Base-by-base conservation (phyloP, 768 basidiomycete genomes). In the Trametes sanguinea region DNA sequence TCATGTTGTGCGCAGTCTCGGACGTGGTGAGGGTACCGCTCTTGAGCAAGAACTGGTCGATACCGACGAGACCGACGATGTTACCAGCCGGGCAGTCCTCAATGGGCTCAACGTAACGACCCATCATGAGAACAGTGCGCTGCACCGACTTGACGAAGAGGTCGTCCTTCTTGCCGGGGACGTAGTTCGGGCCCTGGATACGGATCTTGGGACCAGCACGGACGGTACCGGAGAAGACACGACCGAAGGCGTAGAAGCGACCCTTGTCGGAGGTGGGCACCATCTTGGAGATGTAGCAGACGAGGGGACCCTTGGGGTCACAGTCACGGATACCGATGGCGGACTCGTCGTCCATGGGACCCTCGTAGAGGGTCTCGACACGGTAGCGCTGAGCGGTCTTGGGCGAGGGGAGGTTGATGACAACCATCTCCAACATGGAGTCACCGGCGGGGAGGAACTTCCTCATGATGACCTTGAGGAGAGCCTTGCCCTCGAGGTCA, bases 41-140 rank as follows among this genome's bases (percentile, higher is more conserved):
- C 88, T 99, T 99, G 76, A 99, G 89, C 81, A 99, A 80, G 93
- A 98, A 99, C 80, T 99, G 97, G 80, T 99, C 97, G 71, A 99
- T 92, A 83, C 97, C 97, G 80, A 98, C 96, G 73, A 99, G 92
- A 85, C 97, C 97, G 69, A 94, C 79, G 71, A 99, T 98, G 85
- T 99, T 99, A 72, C 97, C 97, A 61, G 96, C 88, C 40, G 97
- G 97, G 78, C 97, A 98, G 75, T 98, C 96, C 79, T 98, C 97
- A 69, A 99, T 96, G 62, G 97, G 93, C 75, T 99, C 97, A 72
- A 98, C 90, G 76, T 90, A 89, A 75, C 95, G 94, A 77, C 97
- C 97, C 97, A 99, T 99, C 97, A 99, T 99, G 75, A 99, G 85
- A 50, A 99, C 93, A 45, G 97, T 99, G 64, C 97, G 93, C 81